Evolutionary conservation across 371 early-diverging fungal genomes (phyloP).

Genomic region (Mortierella sp.): DNA sequence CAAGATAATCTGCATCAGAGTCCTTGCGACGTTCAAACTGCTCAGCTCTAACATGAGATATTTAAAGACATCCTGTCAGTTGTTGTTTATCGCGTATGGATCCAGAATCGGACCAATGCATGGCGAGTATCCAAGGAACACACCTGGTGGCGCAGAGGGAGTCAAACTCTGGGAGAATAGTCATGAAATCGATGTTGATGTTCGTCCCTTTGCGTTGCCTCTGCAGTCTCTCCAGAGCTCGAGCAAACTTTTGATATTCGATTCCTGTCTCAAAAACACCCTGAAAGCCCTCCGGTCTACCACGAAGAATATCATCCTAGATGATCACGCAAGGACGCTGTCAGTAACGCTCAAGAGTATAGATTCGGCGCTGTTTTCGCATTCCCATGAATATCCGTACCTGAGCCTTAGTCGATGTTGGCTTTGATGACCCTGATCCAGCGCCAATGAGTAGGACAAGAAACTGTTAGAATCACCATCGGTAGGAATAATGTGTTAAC

Average conservation of each 20-base stretch:
- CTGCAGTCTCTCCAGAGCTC: conserved; percentile 25
- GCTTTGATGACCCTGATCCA: too few relatives aligned
- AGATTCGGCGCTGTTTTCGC: background rate
- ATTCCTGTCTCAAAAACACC: conserved; percentile 37
- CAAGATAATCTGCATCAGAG: conserved; percentile 26
- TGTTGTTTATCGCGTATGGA: background rate
- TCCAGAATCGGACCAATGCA: background rate
- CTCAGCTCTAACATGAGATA: conserved; percentile 16
- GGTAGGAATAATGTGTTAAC: too few relatives aligned
- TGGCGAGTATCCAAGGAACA: background rate
- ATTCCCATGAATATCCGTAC: background rate
- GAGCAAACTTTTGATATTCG: conserved; percentile 39
- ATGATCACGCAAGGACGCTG: background rate
- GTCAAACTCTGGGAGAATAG: conserved; percentile 35
- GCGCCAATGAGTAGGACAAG: too few relatives aligned
- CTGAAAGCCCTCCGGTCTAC: conserved; percentile 12
- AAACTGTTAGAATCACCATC: too few relatives aligned
- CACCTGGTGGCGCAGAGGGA: conserved; percentile 35
- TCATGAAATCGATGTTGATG: conserved; percentile 11
- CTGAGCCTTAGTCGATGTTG: too few relatives aligned
- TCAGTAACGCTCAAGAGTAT: background rate
- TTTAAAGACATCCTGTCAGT: background rate
- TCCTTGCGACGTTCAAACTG: conserved; percentile 33
- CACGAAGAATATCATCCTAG: conserved; percentile 7
- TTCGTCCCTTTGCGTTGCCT: conserved; percentile 9